Base-by-base conservation (phyloP, 257 asterid species). In the Nicotiana sylvestris region DNA sequence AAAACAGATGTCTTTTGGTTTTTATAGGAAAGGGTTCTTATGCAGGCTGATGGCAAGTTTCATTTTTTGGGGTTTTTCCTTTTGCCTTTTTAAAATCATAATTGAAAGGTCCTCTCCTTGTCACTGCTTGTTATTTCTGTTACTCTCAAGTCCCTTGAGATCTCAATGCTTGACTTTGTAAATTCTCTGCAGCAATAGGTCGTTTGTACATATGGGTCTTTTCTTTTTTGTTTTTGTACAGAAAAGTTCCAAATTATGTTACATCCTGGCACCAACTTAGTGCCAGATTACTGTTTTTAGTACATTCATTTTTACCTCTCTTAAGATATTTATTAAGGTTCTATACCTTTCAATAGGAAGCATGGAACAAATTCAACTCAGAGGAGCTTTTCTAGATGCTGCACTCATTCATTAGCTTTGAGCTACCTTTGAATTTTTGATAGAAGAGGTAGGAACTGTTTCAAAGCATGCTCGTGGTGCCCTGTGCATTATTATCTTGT, bases 331-430 rank as follows among this genome's bases (percentile, higher is more conserved):
- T 43, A 69, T 76, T 60, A 12, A 84, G 33, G 33, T 35, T 80
- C 30, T 30, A 25, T 81, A 37, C 32, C 81, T 83, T 66, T 57
- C 78, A 85, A 89, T 81, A 97, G 99, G 99, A 95, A 86, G 95
- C 99, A 8, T 97, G 99, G 99, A 97, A 97, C 90, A 97, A 97
- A 86, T 93, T 97, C 51, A 97, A 95, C 89, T 97, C 99, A 7
- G 99, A 97, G 97, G 99, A 97, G 96, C 99, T 97, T 84, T 97
- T 93, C 92, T 97, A 91, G 90, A 82, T 65, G 58, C 82, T 43
- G 82, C 65, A 39, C 74, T 60, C 82, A 66, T 85, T 85, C 85
- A 58, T 84, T 76, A 76, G 30, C 81, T 53, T 82, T 67, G 81
- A 82, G 88, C 83, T 81, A 77, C 87, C 66, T 81, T 84, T 43